Evolutionary conservation across 1,284 basidiomycete species (phyloP).

Genomic region (Trametes hirsuta): DNA sequence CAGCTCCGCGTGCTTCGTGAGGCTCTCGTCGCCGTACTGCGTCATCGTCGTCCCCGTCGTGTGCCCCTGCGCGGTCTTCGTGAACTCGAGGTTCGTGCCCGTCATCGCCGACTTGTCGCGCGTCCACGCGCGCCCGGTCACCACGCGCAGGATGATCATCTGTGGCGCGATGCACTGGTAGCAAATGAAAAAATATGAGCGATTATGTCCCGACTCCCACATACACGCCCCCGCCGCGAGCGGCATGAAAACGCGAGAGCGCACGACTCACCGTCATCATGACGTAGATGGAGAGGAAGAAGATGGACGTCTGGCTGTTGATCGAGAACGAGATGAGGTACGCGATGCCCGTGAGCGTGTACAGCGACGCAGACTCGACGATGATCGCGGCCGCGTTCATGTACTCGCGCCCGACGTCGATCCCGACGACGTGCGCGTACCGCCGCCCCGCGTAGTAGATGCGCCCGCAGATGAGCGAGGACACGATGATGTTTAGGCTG

Average conservation of each 20-base stretch:
- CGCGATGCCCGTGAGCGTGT: slow-evolving; percentile 20
- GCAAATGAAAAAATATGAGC: neutral
- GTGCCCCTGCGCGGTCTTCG: neutral
- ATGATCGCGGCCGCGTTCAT: slow-evolving; percentile 18
- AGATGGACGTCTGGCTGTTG: slow-evolving; percentile 11
- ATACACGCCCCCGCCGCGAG: neutral
- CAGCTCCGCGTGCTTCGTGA: too few species aligned
- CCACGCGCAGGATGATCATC: slow-evolving; percentile 38
- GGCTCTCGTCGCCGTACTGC: neutral
- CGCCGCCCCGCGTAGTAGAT: slow-evolving; percentile 8
- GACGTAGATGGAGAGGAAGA: slow-evolving; percentile 26
- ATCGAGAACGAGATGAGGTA: slow-evolving; percentile 22
- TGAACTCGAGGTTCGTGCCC: slow-evolving; percentile 5
- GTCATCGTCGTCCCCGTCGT: neutral
- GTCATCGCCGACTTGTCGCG: neutral
- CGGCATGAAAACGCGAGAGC: too few species aligned
- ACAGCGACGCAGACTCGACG: slow-evolving; percentile 19
- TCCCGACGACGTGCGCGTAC: neutral
- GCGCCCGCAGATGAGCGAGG: slow-evolving; percentile 20
- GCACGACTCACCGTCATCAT: slow-evolving; percentile 23
- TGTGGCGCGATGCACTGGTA: slow-evolving; percentile 37
- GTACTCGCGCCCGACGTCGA: slow-evolving; percentile 9
- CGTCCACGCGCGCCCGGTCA: slow-evolving; percentile 38
- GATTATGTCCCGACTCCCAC: neutral
- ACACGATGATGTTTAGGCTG: slow-evolving; percentile 21